phyloP scores from a whole-genome alignment of 768 basidiomycete genomes.

The Gymnopilus junonius region DNA sequence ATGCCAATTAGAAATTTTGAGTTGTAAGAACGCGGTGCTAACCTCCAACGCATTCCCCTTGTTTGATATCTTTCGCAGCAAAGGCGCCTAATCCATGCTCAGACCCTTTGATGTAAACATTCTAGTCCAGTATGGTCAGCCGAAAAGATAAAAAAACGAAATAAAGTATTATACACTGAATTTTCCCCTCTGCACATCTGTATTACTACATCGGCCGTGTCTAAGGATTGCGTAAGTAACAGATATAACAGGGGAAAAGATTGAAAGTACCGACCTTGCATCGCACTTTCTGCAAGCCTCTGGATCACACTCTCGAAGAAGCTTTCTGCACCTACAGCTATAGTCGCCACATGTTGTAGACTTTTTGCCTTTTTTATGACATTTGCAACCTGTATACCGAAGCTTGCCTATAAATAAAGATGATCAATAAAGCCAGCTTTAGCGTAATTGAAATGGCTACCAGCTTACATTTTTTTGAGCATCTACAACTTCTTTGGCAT shows the following conservation, averaged over 20 bases:
- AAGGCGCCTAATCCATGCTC: constrained; percentile 51
- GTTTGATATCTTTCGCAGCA: constrained; percentile 26
- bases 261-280: constrained; percentile 36
- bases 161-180: constrained; percentile 16
- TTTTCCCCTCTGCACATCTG: constrained; percentile 23
- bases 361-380: constrained; percentile 14
- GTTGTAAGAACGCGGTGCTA: neutral
- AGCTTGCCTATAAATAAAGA: constrained; percentile 38
- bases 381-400: constrained; percentile 47
- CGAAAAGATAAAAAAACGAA: neutral
- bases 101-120: constrained; percentile 37
- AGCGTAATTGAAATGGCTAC: neutral
- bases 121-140: constrained; percentile 24
- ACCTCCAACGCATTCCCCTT: constrained; percentile 29
- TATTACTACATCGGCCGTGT: constrained; percentile 19
- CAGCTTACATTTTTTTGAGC: constrained; percentile 43
- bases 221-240: neutral
- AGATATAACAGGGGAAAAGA: neutral
- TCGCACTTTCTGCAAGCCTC: constrained; percentile 50
- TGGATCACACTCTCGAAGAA: constrained; percentile 54
- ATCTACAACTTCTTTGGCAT: constrained; percentile 55
- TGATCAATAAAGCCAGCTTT: constrained; percentile 13
- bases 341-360: constrained; percentile 21
- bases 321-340: constrained; percentile 41
- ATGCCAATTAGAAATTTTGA: neutral